Base-by-base conservation (phyloP, 805 yeast species). In the Yamadazyma phyllophila region DNA sequence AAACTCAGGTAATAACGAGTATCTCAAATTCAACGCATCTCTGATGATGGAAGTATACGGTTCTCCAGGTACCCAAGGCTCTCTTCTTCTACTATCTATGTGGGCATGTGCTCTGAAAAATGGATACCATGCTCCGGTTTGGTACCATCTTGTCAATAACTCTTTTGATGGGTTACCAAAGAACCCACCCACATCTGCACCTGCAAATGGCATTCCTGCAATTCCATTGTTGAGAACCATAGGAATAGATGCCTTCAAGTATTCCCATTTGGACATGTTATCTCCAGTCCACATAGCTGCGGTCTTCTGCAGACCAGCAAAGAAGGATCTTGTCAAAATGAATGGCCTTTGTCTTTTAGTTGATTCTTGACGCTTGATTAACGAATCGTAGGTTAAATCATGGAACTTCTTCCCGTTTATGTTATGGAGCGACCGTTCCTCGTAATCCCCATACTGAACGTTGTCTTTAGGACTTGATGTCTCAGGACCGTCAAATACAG, bases 231-330 rank as follows among this genome's bases (percentile, higher is more conserved):
- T 87, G 48, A 94, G 71, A 12, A 88, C 64, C 96, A 90, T 91
- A 6, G 98, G 97, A 37, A 89, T 76, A 0, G 97, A 88, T 4
- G 80, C 74, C 54, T 77, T 74, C 49, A 94, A 72, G 57, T 89
- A 86, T 51, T 85, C 94, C 99, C 99, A 94, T 53, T 77, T 83
- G 2, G 97, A 88, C 77, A 81, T 84, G 63, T 92, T 94, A 63
- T 94, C 99, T 37, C 99, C 99, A 0, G 97, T 89, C 99, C 99
- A 94, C 80, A 87, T 84, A 0, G 98, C 96, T 0, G 94, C 83
- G 0, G 94, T 74, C 55, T 91, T 76, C 65, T 94, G 98, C 2
- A 97, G 88, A 0, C 99, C 99, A 0, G 97, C 78, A 61, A 76
- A 94, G 62, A 79, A 92, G 0, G 97, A 76, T 50, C 99, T 74